Conservation (phyloP, 164 flowering plant genomes). For the Umbellularia californica region DNA sequence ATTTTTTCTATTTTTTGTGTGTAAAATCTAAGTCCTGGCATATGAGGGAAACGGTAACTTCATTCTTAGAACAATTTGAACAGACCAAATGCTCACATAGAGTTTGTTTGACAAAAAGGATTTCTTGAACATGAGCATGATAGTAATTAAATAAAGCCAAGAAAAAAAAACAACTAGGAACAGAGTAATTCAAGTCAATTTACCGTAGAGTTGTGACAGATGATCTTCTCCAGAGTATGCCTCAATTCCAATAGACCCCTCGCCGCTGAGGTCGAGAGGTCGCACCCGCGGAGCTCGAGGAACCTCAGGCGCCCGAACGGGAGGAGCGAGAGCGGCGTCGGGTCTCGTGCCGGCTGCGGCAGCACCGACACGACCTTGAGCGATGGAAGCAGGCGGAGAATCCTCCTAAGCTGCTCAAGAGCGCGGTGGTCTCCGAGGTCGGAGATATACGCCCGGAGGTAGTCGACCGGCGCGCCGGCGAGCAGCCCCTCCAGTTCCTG, state of each 20-base stretch:
- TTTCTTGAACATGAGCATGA: no score
- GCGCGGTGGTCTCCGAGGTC: conserved; percentile 97
- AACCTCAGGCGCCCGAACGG: conserved; percentile 71
- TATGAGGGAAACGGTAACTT: no score
- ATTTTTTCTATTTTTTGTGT: no score
- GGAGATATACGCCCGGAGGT: conserved; percentile 91
- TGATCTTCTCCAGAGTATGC: conserved; percentile 81
- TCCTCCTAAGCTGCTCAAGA: conserved; percentile 81
- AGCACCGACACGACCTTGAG: conserved; percentile 75
- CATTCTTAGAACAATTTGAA: no score
- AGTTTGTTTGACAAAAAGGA: no score
- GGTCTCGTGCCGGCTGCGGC: conserved; percentile 57
- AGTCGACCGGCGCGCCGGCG: conserved; percentile 90
- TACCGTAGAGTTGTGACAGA: conserved; percentile 90
- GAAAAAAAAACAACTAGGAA: no score
- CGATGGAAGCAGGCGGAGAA: conserved; percentile 64
- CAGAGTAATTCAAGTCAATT: conserved; percentile 9
- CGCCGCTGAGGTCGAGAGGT: conserved; percentile 84
- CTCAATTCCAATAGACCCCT: conserved; percentile 75
- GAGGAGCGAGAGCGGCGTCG: conserved; percentile 64
- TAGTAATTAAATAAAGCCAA: no score
- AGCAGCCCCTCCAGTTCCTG: conserved; percentile 73
- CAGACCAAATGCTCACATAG: no score
- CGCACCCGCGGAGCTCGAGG: conserved; percentile 88
- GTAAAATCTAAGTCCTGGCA: no score